Evolutionary conservation across 225 moss, liverwort and hornwort species (phyloP).

Genomic region (Antitrichia curtipendula): DNA sequence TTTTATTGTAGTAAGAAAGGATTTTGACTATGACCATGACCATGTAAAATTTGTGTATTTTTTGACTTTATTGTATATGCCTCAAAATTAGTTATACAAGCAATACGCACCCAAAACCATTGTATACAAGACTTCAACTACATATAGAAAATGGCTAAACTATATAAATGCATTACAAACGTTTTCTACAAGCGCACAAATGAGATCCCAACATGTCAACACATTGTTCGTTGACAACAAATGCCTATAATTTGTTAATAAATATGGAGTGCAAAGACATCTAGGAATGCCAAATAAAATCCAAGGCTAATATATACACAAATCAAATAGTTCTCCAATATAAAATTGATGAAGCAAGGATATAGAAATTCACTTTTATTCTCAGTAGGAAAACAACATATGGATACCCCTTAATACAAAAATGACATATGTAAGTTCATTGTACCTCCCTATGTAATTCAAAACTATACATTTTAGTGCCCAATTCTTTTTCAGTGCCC

Average conservation of each 20-base stretch:
- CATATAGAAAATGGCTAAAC: background rate
- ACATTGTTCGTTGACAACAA: background rate
- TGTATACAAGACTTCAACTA: background rate
- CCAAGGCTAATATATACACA: background rate
- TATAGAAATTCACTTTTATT: background rate
- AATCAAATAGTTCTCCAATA: background rate
- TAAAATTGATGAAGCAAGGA: too few species aligned
- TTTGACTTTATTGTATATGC: background rate
- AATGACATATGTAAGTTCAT: background rate
- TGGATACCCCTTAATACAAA: background rate
- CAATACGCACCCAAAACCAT: background rate
- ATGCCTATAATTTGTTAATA: background rate
- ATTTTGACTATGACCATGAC: background rate
- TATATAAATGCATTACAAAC: background rate
- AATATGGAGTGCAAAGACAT: fast-evolving
- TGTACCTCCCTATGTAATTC: background rate
- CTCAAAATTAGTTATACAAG: background rate
- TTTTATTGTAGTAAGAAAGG: background rate
- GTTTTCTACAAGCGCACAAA: background rate
- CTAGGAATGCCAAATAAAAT: background rate
- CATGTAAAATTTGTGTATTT: too few species aligned
- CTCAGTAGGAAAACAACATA: background rate
- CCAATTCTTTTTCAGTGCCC: background rate
- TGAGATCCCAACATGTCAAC: background rate
- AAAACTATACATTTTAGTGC: background rate